phyloP scores from a whole-genome alignment of 768 basidiomycete species.

The Collybia mongolica region DNA sequence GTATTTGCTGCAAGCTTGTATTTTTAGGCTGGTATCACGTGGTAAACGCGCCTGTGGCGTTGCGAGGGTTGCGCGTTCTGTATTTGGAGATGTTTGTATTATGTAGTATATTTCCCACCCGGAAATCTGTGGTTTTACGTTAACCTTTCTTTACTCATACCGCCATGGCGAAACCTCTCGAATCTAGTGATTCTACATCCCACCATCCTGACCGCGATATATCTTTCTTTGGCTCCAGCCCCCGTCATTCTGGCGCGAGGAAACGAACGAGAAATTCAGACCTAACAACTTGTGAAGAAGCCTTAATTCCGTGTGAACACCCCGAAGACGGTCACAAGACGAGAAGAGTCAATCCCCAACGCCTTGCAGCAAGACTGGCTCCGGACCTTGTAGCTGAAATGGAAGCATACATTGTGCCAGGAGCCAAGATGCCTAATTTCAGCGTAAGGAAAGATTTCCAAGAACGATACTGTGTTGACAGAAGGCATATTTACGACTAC shows the following conservation, averaged over 20 bases:
- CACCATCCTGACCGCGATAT: constrained; percentile 14
- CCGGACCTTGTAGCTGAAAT: constrained; percentile 69
- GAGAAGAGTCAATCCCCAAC: constrained; percentile 64
- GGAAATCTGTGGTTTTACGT: background rate
- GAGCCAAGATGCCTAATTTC: constrained; percentile 79
- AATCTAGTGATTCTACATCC: constrained; percentile 10
- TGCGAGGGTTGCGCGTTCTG: constrained; percentile 2
- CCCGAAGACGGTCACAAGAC: constrained; percentile 45
- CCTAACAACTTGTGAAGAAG: constrained; percentile 7
- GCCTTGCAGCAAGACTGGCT: constrained; percentile 63
- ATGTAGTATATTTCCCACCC: constrained; percentile 2
- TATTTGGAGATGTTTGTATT: constrained; percentile 11
- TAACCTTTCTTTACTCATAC: background rate
- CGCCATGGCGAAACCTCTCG: constrained; percentile 32
- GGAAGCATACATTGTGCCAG: constrained; percentile 67
- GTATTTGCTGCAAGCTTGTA: constrained; percentile 88
- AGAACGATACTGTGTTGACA: constrained; percentile 66
- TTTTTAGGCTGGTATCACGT: constrained; percentile 45
- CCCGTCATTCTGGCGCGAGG: background rate
- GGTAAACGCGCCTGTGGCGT: constrained; percentile 9
- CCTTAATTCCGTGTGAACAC: constrained; percentile 13
- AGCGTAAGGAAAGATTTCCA: constrained; percentile 68
- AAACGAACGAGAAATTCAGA: constrained; percentile 9
- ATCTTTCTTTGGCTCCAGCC: constrained; percentile 5
- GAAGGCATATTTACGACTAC: constrained; percentile 78